A percentile compares a stretch with the other conserved stretches of the same genome.
These are phyloP conservation scores for Geoglossum cookeanum DNA, from an alignment of 2,329 filamentous ascomycete species.

Conservation along the genomic window DNA sequence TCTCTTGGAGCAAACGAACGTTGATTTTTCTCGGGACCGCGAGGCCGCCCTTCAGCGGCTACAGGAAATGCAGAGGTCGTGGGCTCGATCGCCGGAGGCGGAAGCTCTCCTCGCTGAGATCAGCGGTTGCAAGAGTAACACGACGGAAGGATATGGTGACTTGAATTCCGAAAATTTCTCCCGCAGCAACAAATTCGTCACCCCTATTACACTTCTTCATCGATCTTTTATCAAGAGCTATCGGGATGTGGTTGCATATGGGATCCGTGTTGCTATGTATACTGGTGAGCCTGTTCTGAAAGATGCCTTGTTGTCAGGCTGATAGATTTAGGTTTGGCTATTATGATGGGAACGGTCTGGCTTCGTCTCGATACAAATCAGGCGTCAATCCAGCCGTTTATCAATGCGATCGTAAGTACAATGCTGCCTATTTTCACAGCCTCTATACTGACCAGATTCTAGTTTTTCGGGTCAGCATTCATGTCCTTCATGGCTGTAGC, in stretches of 20 bases:
- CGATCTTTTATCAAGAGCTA: slow-evolving; percentile 69
- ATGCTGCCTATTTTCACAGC: neutral
- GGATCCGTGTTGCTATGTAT: slow-evolving; percentile 70
- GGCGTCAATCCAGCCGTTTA: slow-evolving; percentile 58
- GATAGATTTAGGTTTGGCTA: slow-evolving; percentile 35
- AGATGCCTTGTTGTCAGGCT: neutral
- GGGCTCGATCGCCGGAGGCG: neutral
- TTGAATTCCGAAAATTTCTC: slow-evolving; percentile 1
- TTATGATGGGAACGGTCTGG: slow-evolving; percentile 84
- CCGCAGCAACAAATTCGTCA: slow-evolving; percentile 24
- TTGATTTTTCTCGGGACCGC: slow-evolving; percentile 44
- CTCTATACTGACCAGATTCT: slow-evolving; percentile 6
- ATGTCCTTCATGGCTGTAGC: slow-evolving; percentile 72
- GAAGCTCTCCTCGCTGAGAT: slow-evolving; percentile 14
- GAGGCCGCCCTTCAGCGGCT: slow-evolving; percentile 30
- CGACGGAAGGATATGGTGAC: slow-evolving; percentile 6
- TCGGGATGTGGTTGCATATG: slow-evolving; percentile 68
- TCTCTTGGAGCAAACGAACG: slow-evolving; percentile 59
- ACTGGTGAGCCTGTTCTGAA: slow-evolving; percentile 25
- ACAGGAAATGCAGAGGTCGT: slow-evolving; percentile 9
- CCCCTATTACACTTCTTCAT: slow-evolving; percentile 50
- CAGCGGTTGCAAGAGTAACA: slow-evolving; percentile 12
- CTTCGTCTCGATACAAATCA: slow-evolving; percentile 50
- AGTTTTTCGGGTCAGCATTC: slow-evolving; percentile 52
- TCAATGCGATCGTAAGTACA: slow-evolving; percentile 48